These are phyloP conservation scores for Trypanosoma platydactyli DNA, from an alignment of 208 protist genomes.

Conservation along the genomic window DNA sequence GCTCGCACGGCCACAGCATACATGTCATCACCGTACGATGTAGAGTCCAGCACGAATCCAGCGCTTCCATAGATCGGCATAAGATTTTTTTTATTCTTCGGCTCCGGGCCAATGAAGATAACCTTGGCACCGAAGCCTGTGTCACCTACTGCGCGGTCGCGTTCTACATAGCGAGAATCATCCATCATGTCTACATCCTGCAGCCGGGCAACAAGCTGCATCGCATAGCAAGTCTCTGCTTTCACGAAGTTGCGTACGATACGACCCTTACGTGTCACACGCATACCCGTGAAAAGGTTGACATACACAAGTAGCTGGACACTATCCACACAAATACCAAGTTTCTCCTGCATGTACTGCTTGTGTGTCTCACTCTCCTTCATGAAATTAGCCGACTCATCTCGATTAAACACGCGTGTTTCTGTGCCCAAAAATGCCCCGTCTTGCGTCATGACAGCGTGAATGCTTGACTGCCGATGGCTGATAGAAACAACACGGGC, in stretches of 20 bases:
- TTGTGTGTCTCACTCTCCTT: constrained; percentile 74
- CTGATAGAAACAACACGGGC: constrained; percentile 74
- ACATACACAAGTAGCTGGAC: constrained; percentile 79
- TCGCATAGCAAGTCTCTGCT: constrained; percentile 79
- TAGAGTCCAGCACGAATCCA: constrained; percentile 42
- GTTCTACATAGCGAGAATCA: constrained; percentile 78
- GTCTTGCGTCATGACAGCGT: constrained; percentile 55
- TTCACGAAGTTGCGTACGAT: constrained; percentile 69
- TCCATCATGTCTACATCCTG: constrained; percentile 63
- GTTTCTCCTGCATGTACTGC: constrained; percentile 73
- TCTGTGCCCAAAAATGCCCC: constrained; percentile 59
- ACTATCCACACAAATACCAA: constrained; percentile 67
- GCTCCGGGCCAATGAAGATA: constrained; percentile 75
- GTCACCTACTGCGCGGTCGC: constrained; percentile 59
- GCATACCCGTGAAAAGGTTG: constrained; percentile 81
- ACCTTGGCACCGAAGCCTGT: constrained; percentile 48
- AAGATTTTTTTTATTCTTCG: constrained; percentile 45
- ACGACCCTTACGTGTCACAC: constrained; percentile 47
- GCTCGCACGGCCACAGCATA: constrained; percentile 33
- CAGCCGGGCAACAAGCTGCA: constrained; percentile 53
- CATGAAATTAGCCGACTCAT: constrained; percentile 59
- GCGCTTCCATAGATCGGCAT: constrained; percentile 48
- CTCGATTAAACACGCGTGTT: constrained; percentile 57
- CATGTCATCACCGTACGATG: constrained; percentile 35
- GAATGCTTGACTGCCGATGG: constrained; percentile 46